phyloP scores from a whole-genome alignment of 805 yeast genomes.

The Blastobotrys mokoenaii region DNA sequence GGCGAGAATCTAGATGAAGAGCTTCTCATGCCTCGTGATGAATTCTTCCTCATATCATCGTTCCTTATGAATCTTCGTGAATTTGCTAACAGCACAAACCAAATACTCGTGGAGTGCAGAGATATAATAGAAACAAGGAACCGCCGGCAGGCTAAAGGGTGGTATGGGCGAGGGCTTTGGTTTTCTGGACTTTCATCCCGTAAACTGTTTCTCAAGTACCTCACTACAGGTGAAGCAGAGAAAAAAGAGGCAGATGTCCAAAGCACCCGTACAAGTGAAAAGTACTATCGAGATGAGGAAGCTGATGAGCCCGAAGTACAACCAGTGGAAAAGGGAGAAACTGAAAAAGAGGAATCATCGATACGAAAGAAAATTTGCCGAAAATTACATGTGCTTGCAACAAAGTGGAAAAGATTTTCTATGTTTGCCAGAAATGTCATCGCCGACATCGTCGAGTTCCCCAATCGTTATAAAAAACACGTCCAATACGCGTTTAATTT shows the following conservation, averaged over 20 bases:
- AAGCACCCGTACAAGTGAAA: neutral
- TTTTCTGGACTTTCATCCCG: slow-evolving; percentile 32
- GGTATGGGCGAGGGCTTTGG: slow-evolving; percentile 36
- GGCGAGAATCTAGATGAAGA: slow-evolving; percentile 19
- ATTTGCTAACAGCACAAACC: slow-evolving; percentile 27
- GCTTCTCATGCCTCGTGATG: slow-evolving; percentile 38
- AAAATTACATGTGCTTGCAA: too few species aligned
- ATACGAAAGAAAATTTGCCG: too few species aligned
- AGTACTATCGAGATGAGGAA: neutral
- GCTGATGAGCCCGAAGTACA: neutral
- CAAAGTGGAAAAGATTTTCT: too few species aligned
- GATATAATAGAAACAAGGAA: slow-evolving; percentile 26
- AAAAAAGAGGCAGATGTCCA: slow-evolving; percentile 11
- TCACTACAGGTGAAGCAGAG: slow-evolving; percentile 17
- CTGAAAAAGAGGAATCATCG: too few species aligned
- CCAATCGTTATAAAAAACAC: slow-evolving; percentile 25
- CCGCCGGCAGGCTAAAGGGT: slow-evolving; percentile 29
- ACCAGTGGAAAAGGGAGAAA: neutral
- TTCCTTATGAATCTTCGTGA: slow-evolving; percentile 42
- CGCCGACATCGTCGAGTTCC: slow-evolving; percentile 17
- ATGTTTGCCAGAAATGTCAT: slow-evolving; percentile 8
- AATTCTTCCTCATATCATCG: slow-evolving; percentile 41
- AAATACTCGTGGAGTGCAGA: slow-evolving; percentile 28
- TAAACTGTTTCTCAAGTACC: slow-evolving; percentile 32
- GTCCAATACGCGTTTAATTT: slow-evolving; percentile 41